These are phyloP conservation scores for Myxozyma lipomycoides DNA, from an alignment of 805 yeast species.

Conservation along the genomic window DNA sequence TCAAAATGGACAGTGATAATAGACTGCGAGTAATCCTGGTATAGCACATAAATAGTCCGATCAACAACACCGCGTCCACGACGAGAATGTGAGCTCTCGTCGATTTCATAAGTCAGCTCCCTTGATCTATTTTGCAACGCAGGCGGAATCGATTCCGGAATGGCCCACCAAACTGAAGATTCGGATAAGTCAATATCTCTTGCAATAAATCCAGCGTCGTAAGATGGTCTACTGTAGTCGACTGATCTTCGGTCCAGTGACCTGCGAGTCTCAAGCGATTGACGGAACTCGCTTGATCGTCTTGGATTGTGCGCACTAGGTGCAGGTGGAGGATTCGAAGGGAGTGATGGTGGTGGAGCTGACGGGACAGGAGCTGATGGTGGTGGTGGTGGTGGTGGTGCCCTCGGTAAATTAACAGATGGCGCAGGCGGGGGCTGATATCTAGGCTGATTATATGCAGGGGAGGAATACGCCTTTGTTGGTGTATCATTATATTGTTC, in stretches of 20 bases:
- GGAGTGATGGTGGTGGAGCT: constrained; percentile 24
- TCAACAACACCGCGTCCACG: constrained; percentile 52
- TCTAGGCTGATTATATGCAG: constrained; percentile 27
- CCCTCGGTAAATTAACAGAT: constrained; percentile 29
- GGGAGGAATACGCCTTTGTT: constrained; percentile 29
- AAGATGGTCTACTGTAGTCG: constrained; percentile 22
- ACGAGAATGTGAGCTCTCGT: constrained; percentile 51
- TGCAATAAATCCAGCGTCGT: constrained; percentile 29
- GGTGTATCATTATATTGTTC: too few relatives aligned
- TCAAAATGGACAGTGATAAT: constrained; percentile 58
- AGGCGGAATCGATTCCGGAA: constrained; percentile 53
- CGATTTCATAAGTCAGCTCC: constrained; percentile 62
- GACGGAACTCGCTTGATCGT: not conserved
- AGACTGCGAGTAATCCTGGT: constrained; percentile 67
- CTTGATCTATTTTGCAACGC: constrained; percentile 41
- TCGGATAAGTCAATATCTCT: constrained; percentile 38
- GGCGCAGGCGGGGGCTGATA: constrained; percentile 28
- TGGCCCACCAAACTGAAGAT: constrained; percentile 63
- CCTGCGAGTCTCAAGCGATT: constrained; percentile 6
- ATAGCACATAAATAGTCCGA: constrained; percentile 67
- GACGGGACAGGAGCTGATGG: constrained; percentile 33
- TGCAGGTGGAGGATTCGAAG: constrained; percentile 33
- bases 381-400: constrained; percentile 28
- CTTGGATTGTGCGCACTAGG: too few relatives aligned
- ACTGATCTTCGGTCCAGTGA: constrained; percentile 29